These are phyloP conservation scores for Pseudomassariella vexata DNA, from an alignment of 2,329 filamentous ascomycete genomes.

Conservation along the genomic window DNA sequence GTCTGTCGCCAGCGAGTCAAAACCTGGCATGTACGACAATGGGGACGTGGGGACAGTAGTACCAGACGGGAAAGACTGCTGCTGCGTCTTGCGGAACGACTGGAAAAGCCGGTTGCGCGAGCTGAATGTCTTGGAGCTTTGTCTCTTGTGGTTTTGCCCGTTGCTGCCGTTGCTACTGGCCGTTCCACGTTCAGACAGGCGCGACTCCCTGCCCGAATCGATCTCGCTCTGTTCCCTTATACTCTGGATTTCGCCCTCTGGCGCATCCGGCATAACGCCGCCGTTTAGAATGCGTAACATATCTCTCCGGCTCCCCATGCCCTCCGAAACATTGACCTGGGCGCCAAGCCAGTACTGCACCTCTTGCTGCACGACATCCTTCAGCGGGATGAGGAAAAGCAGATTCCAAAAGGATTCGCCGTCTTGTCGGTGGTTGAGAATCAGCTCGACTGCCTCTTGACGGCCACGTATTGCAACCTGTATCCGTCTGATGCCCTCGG, in stretches of 20 bases:
- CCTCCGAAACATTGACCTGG: constrained; percentile 52
- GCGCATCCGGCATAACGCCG: too few relatives aligned
- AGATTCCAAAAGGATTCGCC: constrained; percentile 53
- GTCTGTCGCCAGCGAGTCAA: constrained; percentile 1
- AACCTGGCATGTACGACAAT: constrained; percentile 1
- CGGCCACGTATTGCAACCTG: constrained; percentile 9
- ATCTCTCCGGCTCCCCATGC: constrained; percentile 43
- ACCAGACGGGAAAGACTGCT: neutral
- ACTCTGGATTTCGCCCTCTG: too few relatives aligned
- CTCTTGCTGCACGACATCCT: constrained; percentile 39
- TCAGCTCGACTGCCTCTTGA: constrained; percentile 37
- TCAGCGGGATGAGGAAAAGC: constrained; percentile 46
- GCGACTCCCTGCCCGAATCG: too few relatives aligned
- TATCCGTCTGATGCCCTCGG: constrained; percentile 32
- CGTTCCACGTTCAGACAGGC: neutral
- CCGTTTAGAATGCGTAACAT: constrained; percentile 42
- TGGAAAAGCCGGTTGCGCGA: constrained; percentile 4
- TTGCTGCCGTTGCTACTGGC: neutral
- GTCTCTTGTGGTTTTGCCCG: neutral
- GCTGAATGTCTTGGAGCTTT: neutral
- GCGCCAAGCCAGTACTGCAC: constrained; percentile 49
- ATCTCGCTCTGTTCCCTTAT: too few relatives aligned
- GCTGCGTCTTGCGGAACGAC: constrained; percentile 6
- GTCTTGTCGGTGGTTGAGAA: constrained; percentile 45
- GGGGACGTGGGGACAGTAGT: neutral